These are phyloP conservation scores for Takashimella tepidaria DNA, from an alignment of 1,284 basidiomycete genomes.

Conservation along the genomic window DNA sequence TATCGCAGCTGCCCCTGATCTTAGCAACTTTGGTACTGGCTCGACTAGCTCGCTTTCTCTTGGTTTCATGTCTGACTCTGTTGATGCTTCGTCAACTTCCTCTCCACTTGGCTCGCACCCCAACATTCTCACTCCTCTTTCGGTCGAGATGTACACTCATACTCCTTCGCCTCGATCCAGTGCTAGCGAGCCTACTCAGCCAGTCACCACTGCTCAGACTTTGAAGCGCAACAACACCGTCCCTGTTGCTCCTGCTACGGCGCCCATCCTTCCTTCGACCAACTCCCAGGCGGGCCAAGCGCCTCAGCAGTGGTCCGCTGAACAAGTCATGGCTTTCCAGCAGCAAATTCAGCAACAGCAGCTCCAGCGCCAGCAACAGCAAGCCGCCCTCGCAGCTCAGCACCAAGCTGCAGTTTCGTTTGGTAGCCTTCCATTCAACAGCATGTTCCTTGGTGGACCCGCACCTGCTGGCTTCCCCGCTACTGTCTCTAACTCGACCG, in stretches of 20 bases:
- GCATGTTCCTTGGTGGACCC: background rate
- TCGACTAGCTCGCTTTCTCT: slow-evolving; percentile 16
- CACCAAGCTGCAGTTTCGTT: slow-evolving; percentile 3
- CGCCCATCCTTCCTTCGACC: background rate
- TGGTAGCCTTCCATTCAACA: background rate
- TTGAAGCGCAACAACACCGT: slow-evolving; percentile 9
- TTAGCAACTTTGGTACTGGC: slow-evolving; percentile 9
- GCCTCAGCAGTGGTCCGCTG: slow-evolving; percentile 18
- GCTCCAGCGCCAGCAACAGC: slow-evolving; percentile 14
- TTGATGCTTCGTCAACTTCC: slow-evolving; percentile 14
- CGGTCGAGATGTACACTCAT: slow-evolving; percentile 19
- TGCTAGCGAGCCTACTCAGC: slow-evolving; percentile 6
- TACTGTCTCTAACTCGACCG: background rate
- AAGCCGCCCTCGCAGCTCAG: slow-evolving; percentile 6
- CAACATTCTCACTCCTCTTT: slow-evolving; percentile 28
- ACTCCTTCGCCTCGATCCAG: slow-evolving; percentile 32
- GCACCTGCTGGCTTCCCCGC: background rate
- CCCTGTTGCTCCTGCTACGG: slow-evolving; percentile 1
- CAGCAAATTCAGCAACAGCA: slow-evolving; percentile 25
- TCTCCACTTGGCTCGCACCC: slow-evolving; percentile 22
- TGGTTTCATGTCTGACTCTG: slow-evolving; percentile 26
- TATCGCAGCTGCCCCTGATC: background rate
- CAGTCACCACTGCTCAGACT: slow-evolving; percentile 4
- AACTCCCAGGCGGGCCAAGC: slow-evolving; percentile 2
- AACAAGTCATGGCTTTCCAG: slow-evolving; percentile 27